These are phyloP conservation scores for Chrysoporthe puriensis DNA, from an alignment of 2,329 filamentous ascomycete genomes.

Conservation along the genomic window DNA sequence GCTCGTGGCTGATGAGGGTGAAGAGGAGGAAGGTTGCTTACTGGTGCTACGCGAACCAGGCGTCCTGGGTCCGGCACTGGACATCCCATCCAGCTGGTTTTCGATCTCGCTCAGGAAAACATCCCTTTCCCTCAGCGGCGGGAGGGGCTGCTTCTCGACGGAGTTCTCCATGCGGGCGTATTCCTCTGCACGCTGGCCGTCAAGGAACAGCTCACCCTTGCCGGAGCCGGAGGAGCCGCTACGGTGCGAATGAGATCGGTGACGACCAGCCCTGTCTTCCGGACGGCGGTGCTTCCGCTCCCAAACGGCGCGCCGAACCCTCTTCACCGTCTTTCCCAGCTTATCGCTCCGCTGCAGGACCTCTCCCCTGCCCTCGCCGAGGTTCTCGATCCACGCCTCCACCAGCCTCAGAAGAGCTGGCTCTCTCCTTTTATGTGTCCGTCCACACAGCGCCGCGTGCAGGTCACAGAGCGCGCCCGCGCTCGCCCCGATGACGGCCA, in stretches of 20 bases:
- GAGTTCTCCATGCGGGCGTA: slow-evolving; percentile 4
- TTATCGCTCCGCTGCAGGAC: slow-evolving; percentile 16
- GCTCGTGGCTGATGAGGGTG: background rate
- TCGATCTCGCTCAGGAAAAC: slow-evolving; percentile 15
- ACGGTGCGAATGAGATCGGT: background rate
- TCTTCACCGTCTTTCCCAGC: slow-evolving; percentile 21
- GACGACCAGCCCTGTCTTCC: background rate
- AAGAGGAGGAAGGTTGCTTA: slow-evolving; percentile 12
- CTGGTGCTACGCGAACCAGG: background rate
- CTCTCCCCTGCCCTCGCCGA: slow-evolving; percentile 25
- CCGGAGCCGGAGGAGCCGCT: background rate
- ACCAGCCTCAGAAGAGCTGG: slow-evolving; percentile 47
- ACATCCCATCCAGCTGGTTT: slow-evolving; percentile 20
- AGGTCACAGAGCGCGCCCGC: slow-evolving; percentile 49
- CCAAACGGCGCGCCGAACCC: slow-evolving; percentile 11
- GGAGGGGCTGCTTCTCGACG: slow-evolving; percentile 3
- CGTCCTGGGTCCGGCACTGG: slow-evolving; percentile 8
- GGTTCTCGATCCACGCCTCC: slow-evolving; percentile 48
- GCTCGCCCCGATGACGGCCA: slow-evolving; percentile 52
- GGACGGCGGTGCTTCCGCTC: background rate
- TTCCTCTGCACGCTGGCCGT: slow-evolving; percentile 20
- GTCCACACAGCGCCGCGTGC: slow-evolving; percentile 46
- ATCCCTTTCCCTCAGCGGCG: slow-evolving; percentile 1
- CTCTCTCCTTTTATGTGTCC: slow-evolving; percentile 34
- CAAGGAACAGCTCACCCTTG: background rate